A percentile compares a stretch with the other conserved stretches of the same genome.
Evolutionary conservation across 768 basidiomycete genomes (phyloP).

Genomic region (Russula sp.): DNA sequence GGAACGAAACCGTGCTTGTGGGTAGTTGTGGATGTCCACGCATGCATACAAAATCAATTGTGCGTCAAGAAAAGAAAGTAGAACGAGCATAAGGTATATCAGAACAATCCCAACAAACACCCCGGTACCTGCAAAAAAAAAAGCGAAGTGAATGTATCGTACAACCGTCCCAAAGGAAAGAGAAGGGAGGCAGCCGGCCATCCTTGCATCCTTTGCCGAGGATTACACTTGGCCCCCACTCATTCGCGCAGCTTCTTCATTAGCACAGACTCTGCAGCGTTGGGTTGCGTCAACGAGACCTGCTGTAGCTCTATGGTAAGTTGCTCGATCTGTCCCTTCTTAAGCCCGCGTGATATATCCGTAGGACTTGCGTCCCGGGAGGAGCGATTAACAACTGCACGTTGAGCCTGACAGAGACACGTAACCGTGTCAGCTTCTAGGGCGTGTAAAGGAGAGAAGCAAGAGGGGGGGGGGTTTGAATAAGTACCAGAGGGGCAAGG

Average conservation of each 20-base stretch:
- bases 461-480: no score
- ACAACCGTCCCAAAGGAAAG: not conserved
- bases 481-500: constrained; percentile 17
- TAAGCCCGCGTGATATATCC: constrained; percentile 35
- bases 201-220: not conserved
- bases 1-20: no score
- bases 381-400: constrained; percentile 25
- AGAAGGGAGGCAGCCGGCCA: not conserved
- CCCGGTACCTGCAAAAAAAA: not conserved
- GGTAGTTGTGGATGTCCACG: no score
- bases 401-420: constrained; percentile 14
- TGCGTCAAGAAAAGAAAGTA: no score
- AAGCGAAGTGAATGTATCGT: not conserved
- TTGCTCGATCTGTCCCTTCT: constrained; percentile 37
- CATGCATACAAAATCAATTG: no score
- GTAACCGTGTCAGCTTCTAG: not conserved
- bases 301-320: constrained; percentile 25
- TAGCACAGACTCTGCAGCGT: not conserved
- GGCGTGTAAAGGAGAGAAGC: not conserved
- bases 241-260: not conserved
- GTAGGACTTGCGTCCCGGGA: constrained; percentile 23
- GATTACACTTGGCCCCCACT: no score
- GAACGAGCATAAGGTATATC: not conserved
- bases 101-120: not conserved
- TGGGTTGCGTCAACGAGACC: constrained; percentile 1